Evolutionary conservation across 148 eudicot species (phyloP), one percentile per base, ranked within the genome.

Genomic region (Cornus kousa): DNA sequence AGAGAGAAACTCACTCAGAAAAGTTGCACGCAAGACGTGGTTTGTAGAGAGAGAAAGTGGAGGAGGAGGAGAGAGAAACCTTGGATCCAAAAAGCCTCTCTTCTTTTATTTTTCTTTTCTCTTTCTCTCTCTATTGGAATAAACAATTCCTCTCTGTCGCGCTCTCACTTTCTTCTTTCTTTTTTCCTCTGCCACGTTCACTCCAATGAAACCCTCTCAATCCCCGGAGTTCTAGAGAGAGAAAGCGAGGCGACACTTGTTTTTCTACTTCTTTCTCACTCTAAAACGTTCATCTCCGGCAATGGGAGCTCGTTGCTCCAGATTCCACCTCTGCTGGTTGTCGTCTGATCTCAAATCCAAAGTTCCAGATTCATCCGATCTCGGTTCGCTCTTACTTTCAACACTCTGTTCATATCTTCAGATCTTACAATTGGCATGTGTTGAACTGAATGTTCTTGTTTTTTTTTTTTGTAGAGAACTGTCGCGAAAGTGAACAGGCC

Each of bases 301-400:
- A 40, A 92, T 92, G 96, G 96, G 96, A 81, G 89, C 83, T 85
- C 80, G 92, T 22, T 92, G 96, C 88, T 90, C 93, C 31, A 92
- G 82, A 78, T 82, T 90, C 31, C 79, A 86, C 28, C 74, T 92
- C 59, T 88, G 92, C 76, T 92, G 89, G 85, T 84, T 88, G 86
- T 80, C 88, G 3, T 77, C 88, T 74, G 81, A 87, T 74, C 79
- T 85, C 81, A 87, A 88, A 77, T 87, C 89, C 80, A 76, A 78
- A 55, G 71, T 66, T 17, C 85, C 87, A 22, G 83, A 80, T 82
- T 87, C 90, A 33, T 84, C 89, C 53, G 89, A 90, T 87, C 88
- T 85, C 68, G 96, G 93, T 90, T 85, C 35, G 20, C 13, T 43
- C 55, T 80, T 3, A 55, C 67, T 8, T 64, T 48, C 60, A n/a